Percentiles rank a stretch among this genome's conserved stretches.
Conservation (phyloP, 192 early-diverging fungal genomes). For the Obelidium mucronatum region DNA sequence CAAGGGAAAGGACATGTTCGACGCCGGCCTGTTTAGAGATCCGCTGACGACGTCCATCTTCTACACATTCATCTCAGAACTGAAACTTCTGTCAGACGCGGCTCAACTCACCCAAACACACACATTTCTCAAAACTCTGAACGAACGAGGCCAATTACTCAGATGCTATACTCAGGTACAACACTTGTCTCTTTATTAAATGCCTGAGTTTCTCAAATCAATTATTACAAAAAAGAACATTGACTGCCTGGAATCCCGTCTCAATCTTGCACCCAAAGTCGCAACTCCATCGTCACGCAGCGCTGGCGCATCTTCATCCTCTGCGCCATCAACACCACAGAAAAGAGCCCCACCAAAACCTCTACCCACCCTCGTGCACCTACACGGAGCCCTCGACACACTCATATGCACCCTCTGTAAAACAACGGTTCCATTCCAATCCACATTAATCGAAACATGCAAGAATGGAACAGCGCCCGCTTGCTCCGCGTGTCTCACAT, state of each 20-base stretch:
- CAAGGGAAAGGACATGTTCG: conserved; percentile 85
- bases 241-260: conserved; percentile 85
- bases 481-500: conserved; percentile 67
- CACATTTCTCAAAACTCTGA: conserved; percentile 79
- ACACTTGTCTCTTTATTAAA: background rate
- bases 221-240: conserved; percentile 83
- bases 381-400: conserved; percentile 89
- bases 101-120: conserved; percentile 87
- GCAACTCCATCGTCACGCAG: background rate
- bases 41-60: conserved; percentile 62
- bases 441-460: conserved; percentile 59
- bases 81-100: conserved; percentile 74
- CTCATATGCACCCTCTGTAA: conserved; percentile 89
- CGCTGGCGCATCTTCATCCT: background rate
- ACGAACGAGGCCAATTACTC: conserved; percentile 77
- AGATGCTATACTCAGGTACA: conserved; percentile 88
- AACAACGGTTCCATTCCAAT: conserved; percentile 69
- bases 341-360: background rate
- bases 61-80: conserved; percentile 85
- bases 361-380: conserved; percentile 78
- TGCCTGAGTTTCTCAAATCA: background rate
- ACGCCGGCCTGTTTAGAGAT: conserved; percentile 80
- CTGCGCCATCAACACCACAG: background rate
- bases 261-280: conserved; percentile 54
- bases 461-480: conserved; percentile 75